A percentile compares a stretch with the other conserved stretches of the same genome.
Evolutionary conservation across 768 basidiomycete species (phyloP).

Genomic region (Phaffia australis): DNA sequence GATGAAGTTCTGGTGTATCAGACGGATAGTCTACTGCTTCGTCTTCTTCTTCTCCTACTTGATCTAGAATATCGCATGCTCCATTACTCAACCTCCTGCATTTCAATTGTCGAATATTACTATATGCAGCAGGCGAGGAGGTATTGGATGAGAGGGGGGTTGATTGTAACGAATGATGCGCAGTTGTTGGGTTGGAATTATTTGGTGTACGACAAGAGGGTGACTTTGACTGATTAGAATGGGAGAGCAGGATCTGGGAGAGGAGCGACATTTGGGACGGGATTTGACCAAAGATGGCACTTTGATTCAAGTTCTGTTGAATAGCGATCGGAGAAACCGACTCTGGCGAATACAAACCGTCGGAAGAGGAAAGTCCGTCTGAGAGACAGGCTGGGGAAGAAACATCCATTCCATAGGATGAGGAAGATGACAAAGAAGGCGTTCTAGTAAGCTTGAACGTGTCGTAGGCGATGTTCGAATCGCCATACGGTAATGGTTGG

Average conservation of each 20-base stretch:
- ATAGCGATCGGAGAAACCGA: no score
- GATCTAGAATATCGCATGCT: conserved; percentile 2
- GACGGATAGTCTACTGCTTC: neutral
- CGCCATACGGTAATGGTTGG: no score
- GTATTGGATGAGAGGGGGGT: conserved; percentile 1
- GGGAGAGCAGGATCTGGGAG: conserved; percentile 3
- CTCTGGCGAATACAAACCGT: no score
- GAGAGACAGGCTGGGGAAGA: no score
- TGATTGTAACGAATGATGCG: neutral
- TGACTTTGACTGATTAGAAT: conserved; percentile 7
- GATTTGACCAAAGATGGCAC: no score
- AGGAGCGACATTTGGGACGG: conserved; percentile 1
- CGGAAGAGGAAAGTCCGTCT: no score
- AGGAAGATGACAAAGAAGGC: no score
- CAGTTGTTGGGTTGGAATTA: neutral
- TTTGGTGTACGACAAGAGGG: neutral
- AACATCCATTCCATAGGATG: no score
- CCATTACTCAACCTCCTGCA: conserved; percentile 3
- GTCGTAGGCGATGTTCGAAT: no score
- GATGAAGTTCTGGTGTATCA: no score
- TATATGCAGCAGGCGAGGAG: neutral
- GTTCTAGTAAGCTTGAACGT: no score
- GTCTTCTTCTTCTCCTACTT: conserved; percentile 7
- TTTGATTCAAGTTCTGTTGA: no score
- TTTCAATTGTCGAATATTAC: neutral